Evolutionary conservation across 805 yeast genomes (phyloP).

Genomic region (Alloascoidea hylecoeti): DNA sequence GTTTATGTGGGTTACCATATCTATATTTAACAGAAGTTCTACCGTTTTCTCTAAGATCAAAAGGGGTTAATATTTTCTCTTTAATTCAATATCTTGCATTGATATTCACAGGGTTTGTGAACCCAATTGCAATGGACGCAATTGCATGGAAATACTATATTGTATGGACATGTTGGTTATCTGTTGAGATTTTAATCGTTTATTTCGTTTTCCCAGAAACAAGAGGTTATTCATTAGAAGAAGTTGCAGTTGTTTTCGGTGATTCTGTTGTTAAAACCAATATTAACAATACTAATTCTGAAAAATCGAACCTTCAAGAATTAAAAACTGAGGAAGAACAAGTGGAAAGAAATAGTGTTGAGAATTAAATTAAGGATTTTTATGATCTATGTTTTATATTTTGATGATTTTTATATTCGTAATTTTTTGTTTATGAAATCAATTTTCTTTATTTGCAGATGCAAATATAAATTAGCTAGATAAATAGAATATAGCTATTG

Average conservation of each 20-base stretch:
- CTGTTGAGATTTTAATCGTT: constrained; percentile 17
- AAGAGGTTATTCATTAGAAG: constrained; percentile 27
- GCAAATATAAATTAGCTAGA: too few species aligned
- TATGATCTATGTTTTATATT: too few species aligned
- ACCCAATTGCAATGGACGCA: constrained; percentile 25
- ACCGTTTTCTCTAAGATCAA: constrained; percentile 18
- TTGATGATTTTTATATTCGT: too few species aligned
- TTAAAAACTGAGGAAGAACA: too few species aligned
- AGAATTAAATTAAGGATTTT: too few species aligned
- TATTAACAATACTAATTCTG: too few species aligned
- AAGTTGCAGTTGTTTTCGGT: constrained; percentile 26
- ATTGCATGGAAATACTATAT: constrained; percentile 29
- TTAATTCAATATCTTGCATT: too few species aligned
- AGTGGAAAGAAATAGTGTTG: too few species aligned
- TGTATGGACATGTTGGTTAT: constrained; percentile 23
- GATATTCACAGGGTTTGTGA: constrained; percentile 19
- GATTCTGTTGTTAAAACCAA: constrained; percentile 17
- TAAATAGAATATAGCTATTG: too few species aligned
- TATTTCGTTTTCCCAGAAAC: constrained; percentile 26
- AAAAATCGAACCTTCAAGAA: too few species aligned
- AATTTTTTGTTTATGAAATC: too few species aligned
- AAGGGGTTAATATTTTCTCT: constrained; percentile 19
- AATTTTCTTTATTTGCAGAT: too few species aligned
- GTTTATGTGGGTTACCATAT: constrained; percentile 29
- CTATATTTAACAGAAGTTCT: constrained; percentile 23